Evolutionary conservation across 176 grass and related monocot species (phyloP), one percentile per base, ranked within the genome.

Genomic region (Aegilops bicornis): DNA sequence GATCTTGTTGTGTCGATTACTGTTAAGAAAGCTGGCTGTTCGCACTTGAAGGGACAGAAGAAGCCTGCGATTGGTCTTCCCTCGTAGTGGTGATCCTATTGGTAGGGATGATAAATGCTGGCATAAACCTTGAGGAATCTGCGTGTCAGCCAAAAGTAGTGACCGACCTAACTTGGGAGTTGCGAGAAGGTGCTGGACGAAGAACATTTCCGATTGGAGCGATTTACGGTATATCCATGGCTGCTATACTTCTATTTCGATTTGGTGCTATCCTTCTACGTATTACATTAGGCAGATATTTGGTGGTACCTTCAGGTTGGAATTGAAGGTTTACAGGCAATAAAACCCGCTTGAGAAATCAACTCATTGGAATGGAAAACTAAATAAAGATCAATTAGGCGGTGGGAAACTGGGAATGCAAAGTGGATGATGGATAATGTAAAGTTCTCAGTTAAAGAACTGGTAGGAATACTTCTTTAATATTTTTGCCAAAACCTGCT

Each of bases 71-170:
- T 65, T 82, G 65, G 86, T 91, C 84, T 82, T 82, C 35, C 85
- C 63, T 77, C 52, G 25, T 68, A 73, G 64, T 69, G 84, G 52
- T 78, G 87, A 93, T 82, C 40, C 45, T 86, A 71, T 96, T 78
- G 89, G 80, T 65, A 94, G 97, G 91, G 97, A 96, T 91, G 97
- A 99, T 27, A 99, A 88, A 65, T 99, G 94, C 84, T 96, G 97
- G 97, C 97, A 99, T 91, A 93, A 42, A 93, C 92, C 25, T 99
- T 99, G 77, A 93, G 82, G 78, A 94, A 88, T 88, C 81, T 99
- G 73, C 39, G 29, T 99, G 70, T 92, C 85, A 63, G 92, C 90
- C 79, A 99, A 94, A 85, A 96, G 92, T 71, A 89, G 70, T 92
- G 86, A 88, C 66, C 85, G 69, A 63, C 81, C 85, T 79, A 90